phyloP scores from a whole-genome alignment of 495 filamentous ascomycete genomes.

The Lophium mytilinum region DNA sequence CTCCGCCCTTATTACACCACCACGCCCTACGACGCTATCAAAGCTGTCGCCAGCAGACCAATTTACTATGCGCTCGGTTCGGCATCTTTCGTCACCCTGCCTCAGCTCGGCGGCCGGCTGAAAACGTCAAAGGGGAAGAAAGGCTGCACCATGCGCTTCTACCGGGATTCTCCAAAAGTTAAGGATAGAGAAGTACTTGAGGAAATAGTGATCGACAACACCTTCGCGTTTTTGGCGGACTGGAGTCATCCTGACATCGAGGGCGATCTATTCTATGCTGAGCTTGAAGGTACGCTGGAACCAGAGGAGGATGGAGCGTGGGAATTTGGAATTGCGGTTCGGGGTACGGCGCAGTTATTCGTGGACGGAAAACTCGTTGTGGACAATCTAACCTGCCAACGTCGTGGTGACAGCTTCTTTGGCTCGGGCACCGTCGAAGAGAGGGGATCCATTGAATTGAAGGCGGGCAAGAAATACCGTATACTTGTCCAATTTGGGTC shows the following conservation, averaged over 20 bases:
- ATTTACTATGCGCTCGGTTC: constrained; percentile 45
- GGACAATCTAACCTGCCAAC: constrained; percentile 56
- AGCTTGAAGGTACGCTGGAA: constrained; percentile 51
- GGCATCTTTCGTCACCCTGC: constrained; percentile 54
- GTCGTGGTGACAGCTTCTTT: constrained; percentile 52
- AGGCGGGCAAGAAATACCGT: constrained; percentile 31
- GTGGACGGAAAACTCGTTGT: constrained; percentile 62
- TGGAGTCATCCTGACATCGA: constrained; percentile 52
- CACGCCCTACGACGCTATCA: constrained; percentile 57
- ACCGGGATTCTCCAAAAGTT: constrained; percentile 45
- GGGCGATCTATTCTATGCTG: constrained; percentile 49
- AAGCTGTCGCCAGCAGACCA: constrained; percentile 36
- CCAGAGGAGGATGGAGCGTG: constrained; percentile 59
- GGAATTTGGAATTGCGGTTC: constrained; percentile 67
- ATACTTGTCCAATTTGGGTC: constrained; percentile 39
- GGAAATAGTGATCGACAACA: constrained; percentile 45
- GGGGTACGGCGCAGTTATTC: constrained; percentile 63
- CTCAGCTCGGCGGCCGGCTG: constrained; percentile 43
- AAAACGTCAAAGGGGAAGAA: constrained; percentile 28
- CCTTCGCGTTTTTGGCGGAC: constrained; percentile 53
- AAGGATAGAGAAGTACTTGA: constrained; percentile 45
- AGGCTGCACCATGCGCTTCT: constrained; percentile 52
- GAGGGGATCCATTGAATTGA: constrained; percentile 33
- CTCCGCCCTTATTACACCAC: constrained; percentile 69
- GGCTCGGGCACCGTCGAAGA: constrained; percentile 55